Percentiles rank a stretch among this genome's conserved stretches.
phyloP scores from a whole-genome alignment of 108 stramenopile species.

The Aurantiochytrium sp. region DNA sequence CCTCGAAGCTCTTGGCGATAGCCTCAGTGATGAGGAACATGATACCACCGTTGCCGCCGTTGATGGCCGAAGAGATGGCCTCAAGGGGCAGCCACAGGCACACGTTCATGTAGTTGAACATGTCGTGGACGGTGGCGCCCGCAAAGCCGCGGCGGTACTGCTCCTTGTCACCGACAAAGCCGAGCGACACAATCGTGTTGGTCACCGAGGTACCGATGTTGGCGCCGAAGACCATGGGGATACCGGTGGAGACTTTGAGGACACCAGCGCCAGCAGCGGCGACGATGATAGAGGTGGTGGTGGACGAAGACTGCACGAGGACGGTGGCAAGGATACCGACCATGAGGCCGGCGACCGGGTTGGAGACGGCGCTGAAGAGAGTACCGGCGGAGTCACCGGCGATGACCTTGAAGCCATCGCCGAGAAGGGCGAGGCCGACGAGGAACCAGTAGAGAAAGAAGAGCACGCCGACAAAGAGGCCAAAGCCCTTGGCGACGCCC shows the following conservation, averaged over 20 bases:
- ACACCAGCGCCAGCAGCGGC: constrained; percentile 63
- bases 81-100: constrained; percentile 66
- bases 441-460: constrained; percentile 83
- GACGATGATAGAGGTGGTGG: constrained; percentile 76
- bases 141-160: constrained; percentile 77
- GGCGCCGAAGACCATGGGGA: constrained; percentile 80
- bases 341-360: constrained; percentile 69
- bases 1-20: constrained; percentile 45
- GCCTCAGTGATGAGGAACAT: constrained; percentile 54
- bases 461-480: constrained; percentile 43
- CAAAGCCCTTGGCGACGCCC: constrained; percentile 52
- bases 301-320: constrained; percentile 71
- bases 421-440: constrained; percentile 66
- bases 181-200: constrained; percentile 74
- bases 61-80: constrained; percentile 30
- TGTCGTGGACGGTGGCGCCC: constrained; percentile 79
- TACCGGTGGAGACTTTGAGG: constrained; percentile 56
- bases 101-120: constrained; percentile 76
- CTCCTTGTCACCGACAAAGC: constrained; percentile 70
- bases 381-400: constrained; percentile 66
- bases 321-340: constrained; percentile 72
- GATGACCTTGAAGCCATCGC: constrained; percentile 69
- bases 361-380: constrained; percentile 63
- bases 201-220: constrained; percentile 78
- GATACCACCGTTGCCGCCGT: constrained; percentile 25